Evolutionary conservation across 352 stramenopile genomes (phyloP), one percentile per base, ranked within the genome.

Genomic region (Phytophthora capsici): DNA sequence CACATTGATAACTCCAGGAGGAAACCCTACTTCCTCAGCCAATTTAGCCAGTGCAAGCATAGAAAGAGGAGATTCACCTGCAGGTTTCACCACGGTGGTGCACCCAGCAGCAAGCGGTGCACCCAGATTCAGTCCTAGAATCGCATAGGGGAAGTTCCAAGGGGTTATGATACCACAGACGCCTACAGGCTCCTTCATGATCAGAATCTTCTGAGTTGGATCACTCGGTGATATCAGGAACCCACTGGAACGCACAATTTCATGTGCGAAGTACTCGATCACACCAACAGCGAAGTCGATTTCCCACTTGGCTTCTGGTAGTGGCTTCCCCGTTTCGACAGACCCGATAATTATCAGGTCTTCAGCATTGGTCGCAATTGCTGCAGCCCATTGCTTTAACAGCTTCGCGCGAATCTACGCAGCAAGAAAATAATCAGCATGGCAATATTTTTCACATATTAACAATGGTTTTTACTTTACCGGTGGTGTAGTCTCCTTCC

Each of bases 91-190:
- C 3, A 99, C 90, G 1, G 87, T 79, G 3, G 95, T 94, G 73
- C 97, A 99, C 9, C 98, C 97, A 13, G 92, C 93, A 28, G 90
- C 89, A 10, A 99, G 68, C 6, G 93, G 87, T 0, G 96, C 93
- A 6, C 75, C 96, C 22, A 97, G 78, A 77, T 99, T 99, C 17
- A 97, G 80, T 25, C 96, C 97, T 50, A 99, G 94, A 96, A 99
- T 99, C 4, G 96, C 96, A 28, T 97, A 78, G 4, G 98, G 97
- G 68, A 99, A 99, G 77, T 99, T 99, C 97, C 96, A 99, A 14
- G 95, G 97, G 44, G 95, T 97, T 50, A 99, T 97, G 32, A 99
- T 86, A 19, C 78, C 93, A 53, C 79, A 94, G 10, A 99, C 94
- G 37, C 97, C 97, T 2, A 99, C 89, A 5, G 97, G 92, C 69